Conservation (phyloP, 2,329 filamentous ascomycete genomes). For the Colletotrichum sp. region DNA sequence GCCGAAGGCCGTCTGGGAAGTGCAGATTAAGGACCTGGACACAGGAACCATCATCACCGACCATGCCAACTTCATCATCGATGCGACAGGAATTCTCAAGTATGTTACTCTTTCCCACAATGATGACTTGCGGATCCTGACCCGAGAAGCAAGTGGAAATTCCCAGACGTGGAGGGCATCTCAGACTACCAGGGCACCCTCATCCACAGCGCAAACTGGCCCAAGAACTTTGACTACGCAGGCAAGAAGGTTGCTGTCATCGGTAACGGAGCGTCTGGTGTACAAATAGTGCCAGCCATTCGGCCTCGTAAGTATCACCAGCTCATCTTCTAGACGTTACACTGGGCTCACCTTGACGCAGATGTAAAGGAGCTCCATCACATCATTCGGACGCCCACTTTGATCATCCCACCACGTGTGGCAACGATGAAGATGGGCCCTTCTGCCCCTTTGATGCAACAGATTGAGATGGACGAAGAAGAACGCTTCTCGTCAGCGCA, state of each 20-base stretch:
- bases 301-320: conserved; percentile 39
- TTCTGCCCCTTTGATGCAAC: conserved; percentile 29
- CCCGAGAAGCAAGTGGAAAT: conserved; percentile 52
- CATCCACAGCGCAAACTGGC: conserved; percentile 61
- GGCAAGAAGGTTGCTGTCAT: conserved; percentile 61
- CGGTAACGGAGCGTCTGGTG: conserved; percentile 59
- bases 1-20: conserved; percentile 43
- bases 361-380: conserved; percentile 44
- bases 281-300: conserved; percentile 59
- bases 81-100: conserved; percentile 60
- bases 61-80: conserved; percentile 51
- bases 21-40: conserved; percentile 43
- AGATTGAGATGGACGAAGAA: conserved; percentile 27
- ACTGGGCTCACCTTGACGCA: conserved; percentile 26
- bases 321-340: background rate
- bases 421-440: conserved; percentile 37
- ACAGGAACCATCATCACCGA: conserved; percentile 47
- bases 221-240: conserved; percentile 50
- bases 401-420: conserved; percentile 43
- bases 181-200: conserved; percentile 51
- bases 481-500: conserved; percentile 36
- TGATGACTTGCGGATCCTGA: conserved; percentile 16
- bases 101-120: conserved; percentile 31
- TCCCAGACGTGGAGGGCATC: conserved; percentile 53
- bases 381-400: conserved; percentile 47